Evolutionary conservation across 352 stramenopile genomes (phyloP).

Genomic region (Phytopythium vexans): DNA sequence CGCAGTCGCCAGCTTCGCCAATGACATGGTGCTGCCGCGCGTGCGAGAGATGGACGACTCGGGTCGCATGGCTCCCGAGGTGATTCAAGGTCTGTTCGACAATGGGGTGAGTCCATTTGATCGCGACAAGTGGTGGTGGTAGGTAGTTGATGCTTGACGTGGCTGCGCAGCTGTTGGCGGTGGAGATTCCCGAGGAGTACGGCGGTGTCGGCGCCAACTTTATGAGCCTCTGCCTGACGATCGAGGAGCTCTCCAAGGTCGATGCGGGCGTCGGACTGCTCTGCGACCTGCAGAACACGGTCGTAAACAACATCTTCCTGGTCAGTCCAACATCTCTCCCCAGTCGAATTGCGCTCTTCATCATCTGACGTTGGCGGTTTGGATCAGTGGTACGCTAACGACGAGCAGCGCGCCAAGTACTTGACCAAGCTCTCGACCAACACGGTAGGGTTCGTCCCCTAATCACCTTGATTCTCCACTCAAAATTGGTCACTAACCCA

Average conservation of each 20-base stretch:
- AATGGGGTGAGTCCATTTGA: conserved; percentile 46
- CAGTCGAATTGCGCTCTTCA: not conserved
- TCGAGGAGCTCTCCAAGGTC: conserved; percentile 95
- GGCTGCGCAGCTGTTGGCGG: conserved; percentile 82
- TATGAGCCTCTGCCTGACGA: conserved; percentile 91
- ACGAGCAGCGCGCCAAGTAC: conserved; percentile 81
- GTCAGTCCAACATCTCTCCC: conserved; percentile 10
- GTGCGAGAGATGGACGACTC: conserved; percentile 93
- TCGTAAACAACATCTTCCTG: conserved; percentile 94
- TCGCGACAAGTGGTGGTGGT: conserved; percentile 5
- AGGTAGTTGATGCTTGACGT: not conserved
- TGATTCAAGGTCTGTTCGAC: conserved; percentile 91
- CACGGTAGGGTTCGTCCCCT: conserved; percentile 21
- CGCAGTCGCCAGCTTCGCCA: conserved; percentile 81
- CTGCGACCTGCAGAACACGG: conserved; percentile 93
- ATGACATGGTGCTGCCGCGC: conserved; percentile 74
- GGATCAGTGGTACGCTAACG: conserved; percentile 48
- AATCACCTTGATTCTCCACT: conserved; percentile 5
- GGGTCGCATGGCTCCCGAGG: conserved; percentile 78
- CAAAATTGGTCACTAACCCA: not conserved
- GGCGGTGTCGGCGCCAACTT: conserved; percentile 92
- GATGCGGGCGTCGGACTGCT: conserved; percentile 94
- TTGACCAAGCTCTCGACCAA: conserved; percentile 64
- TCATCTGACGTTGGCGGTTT: not conserved
- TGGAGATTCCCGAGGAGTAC: conserved; percentile 93